Percentiles rank a stretch among this genome's conserved stretches.
phyloP scores from a whole-genome alignment of 1,284 basidiomycete genomes.

The Papiliotrema laurentii region DNA sequence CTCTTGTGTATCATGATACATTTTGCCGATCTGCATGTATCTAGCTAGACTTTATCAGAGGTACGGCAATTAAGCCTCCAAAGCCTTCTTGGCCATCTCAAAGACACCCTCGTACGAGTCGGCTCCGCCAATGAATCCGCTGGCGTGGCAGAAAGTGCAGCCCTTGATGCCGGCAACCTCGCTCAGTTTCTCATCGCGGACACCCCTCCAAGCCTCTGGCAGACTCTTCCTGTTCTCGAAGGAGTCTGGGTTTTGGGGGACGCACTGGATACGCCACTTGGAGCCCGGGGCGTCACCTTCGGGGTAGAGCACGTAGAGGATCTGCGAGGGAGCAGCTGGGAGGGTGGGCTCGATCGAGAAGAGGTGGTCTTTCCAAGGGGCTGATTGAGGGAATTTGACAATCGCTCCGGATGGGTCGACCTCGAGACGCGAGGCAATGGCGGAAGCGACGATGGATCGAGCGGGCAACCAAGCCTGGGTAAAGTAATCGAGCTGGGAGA shows the following conservation, averaged over 20 bases:
- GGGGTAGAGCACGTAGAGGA: slow-evolving; percentile 84
- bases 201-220: slow-evolving; percentile 88
- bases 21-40: neutral
- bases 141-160: slow-evolving; percentile 88
- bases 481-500: slow-evolving; percentile 74
- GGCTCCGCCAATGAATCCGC: slow-evolving; percentile 96
- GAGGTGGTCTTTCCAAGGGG: slow-evolving; percentile 72
- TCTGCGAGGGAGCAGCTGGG: slow-evolving; percentile 20
- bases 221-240: slow-evolving; percentile 89
- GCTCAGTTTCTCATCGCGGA: slow-evolving; percentile 77
- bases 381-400: slow-evolving; percentile 61
- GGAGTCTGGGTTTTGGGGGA: slow-evolving; percentile 73
- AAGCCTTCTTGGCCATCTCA: slow-evolving; percentile 67
- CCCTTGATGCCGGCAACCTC: slow-evolving; percentile 71
- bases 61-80: slow-evolving; percentile 21
- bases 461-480: slow-evolving; percentile 89
- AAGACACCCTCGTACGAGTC: slow-evolving; percentile 84
- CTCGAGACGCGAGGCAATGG: slow-evolving; percentile 60
- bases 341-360: slow-evolving; percentile 68
- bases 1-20: no score
- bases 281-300: slow-evolving; percentile 59
- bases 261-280: slow-evolving; percentile 92
- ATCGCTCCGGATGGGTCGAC: slow-evolving; percentile 71
- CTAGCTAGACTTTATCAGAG: neutral
- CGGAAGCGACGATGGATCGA: slow-evolving; percentile 69